Base-by-base conservation (phyloP, 441 rosid genomes). In the Metrosideros polymorpha region DNA sequence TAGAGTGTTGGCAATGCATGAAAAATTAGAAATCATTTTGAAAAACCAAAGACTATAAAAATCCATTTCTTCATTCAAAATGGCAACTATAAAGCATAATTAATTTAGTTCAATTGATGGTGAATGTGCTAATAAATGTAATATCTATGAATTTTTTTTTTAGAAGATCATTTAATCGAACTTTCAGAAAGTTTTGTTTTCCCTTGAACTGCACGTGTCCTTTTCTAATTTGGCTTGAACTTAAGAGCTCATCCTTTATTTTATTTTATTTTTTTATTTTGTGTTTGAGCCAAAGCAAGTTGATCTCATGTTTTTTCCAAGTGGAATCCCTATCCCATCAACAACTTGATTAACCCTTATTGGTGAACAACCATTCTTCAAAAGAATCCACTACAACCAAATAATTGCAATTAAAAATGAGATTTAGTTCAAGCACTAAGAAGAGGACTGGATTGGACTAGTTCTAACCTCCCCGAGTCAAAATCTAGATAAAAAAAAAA, bases 401-500 rank as follows among this genome's bases (percentile, higher is more conserved):
- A 83, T 83, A 29, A 83, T 83, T 51, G 57, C 57, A 6, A 47
- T 29, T 22, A 83, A 29, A 22, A 52, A 52, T 24, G 19, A 32
- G n/a, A 71, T 39, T 39, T 2, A n/a, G 25, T 17, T 32, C 57
- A 13, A 53, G 39, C 42, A 82, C 56, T 82, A 29, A 29, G 39
- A n/a, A 84, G 43, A 7, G 76, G 42, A 42, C 6, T 27, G 32
- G 3, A 15, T 9, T 54, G 79, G 5, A 18, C 86, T 50, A 61
- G 82, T 61, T 84, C 86, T 84, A 42, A 61, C 86, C 82, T 84
- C 86, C 86, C 86, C 86, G 49, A 63, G 54, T 49, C n/a, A 59
- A 27, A 59, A 27, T 30, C 61, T 24, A 42, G 43, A 32, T 9
- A 9, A 19, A 7, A 61, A 61, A 7, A 6, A 57, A 13, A 14